These are phyloP conservation scores for Silene noctiflora DNA, from an alignment of 179 eudicot genomes.

Conservation along the genomic window DNA sequence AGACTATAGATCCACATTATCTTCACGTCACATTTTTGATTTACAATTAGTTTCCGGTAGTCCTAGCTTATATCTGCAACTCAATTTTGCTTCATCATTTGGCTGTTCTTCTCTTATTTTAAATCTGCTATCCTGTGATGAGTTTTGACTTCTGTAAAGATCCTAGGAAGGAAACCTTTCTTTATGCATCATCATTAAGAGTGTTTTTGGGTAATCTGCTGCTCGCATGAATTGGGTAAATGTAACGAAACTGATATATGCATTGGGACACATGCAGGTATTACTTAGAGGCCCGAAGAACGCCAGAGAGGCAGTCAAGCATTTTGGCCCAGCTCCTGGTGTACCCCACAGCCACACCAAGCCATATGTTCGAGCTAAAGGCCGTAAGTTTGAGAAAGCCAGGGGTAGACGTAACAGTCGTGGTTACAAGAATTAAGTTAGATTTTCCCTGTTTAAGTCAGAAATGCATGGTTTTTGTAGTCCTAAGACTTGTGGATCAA, in stretches of 20 bases:
- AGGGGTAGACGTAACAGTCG: conserved; percentile 90
- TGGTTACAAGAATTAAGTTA: conserved; percentile 58
- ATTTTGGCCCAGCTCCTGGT: conserved; percentile 93
- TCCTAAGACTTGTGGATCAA: conserved; percentile 20
- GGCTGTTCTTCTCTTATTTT: too few relatives aligned
- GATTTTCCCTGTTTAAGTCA: not conserved
- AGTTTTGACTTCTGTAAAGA: not conserved
- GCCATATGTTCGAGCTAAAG: conserved; percentile 81
- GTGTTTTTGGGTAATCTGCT: not conserved
- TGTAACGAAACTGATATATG: not conserved
- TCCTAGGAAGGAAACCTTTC: not conserved
- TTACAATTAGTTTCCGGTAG: too few relatives aligned
- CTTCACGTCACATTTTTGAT: too few relatives aligned
- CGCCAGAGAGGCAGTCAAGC: conserved; percentile 86
- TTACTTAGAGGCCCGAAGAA: conserved; percentile 86
- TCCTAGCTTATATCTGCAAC: too few relatives aligned
- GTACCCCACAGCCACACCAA: conserved; percentile 91
- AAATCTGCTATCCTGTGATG: not conserved
- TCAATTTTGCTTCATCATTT: too few relatives aligned
- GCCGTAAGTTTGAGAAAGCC: conserved; percentile 80
- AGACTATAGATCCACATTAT: too few relatives aligned
- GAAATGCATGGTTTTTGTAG: not conserved
- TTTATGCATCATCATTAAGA: not conserved
- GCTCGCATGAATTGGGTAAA: not conserved
- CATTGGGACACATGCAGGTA: conserved; percentile 36